These are phyloP conservation scores for Agrocybe chaxingu DNA, from an alignment of 768 basidiomycete species.

Conservation along the genomic window DNA sequence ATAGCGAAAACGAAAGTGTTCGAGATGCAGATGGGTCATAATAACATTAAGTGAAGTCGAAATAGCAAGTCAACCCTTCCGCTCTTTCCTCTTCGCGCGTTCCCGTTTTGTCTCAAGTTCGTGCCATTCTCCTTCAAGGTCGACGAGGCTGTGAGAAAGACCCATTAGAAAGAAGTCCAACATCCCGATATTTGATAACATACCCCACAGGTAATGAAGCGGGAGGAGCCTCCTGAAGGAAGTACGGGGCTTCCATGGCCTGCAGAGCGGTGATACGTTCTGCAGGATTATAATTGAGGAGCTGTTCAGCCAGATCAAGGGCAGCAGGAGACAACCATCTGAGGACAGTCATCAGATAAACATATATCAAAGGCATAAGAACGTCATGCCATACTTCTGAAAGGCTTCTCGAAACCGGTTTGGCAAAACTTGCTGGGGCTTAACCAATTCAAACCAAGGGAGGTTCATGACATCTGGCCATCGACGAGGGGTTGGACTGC, in stretches of 20 bases:
- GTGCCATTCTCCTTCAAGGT: slow-evolving; percentile 94
- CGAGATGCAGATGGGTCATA: slow-evolving; percentile 18
- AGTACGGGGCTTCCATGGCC: slow-evolving; percentile 83
- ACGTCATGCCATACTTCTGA: slow-evolving; percentile 56
- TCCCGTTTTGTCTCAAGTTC: slow-evolving; percentile 95
- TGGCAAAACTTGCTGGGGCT: slow-evolving; percentile 71
- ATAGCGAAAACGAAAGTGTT: too few relatives aligned
- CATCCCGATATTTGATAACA: slow-evolving; percentile 24
- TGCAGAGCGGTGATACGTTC: slow-evolving; percentile 74
- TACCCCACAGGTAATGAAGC: slow-evolving; percentile 78
- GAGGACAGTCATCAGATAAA: slow-evolving; percentile 2
- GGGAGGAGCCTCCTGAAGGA: slow-evolving; percentile 72
- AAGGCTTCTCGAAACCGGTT: slow-evolving; percentile 85
- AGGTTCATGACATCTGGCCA: slow-evolving; percentile 84
- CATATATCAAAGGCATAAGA: neutral
- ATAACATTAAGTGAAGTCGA: slow-evolving; percentile 26
- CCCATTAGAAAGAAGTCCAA: slow-evolving; percentile 4
- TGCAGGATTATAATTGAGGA: slow-evolving; percentile 80
- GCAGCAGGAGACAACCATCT: slow-evolving; percentile 88
- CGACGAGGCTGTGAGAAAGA: slow-evolving; percentile 54
- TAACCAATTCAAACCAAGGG: slow-evolving; percentile 99
- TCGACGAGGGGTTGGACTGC: slow-evolving; percentile 77
- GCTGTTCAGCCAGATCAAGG: slow-evolving; percentile 79
- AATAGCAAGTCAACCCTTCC: slow-evolving; percentile 28
- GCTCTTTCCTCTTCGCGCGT: slow-evolving; percentile 71